Evolutionary conservation across 23 red algal species (phyloP), one percentile per base, ranked within the genome.

Genomic region (Agarophyton chilense): DNA sequence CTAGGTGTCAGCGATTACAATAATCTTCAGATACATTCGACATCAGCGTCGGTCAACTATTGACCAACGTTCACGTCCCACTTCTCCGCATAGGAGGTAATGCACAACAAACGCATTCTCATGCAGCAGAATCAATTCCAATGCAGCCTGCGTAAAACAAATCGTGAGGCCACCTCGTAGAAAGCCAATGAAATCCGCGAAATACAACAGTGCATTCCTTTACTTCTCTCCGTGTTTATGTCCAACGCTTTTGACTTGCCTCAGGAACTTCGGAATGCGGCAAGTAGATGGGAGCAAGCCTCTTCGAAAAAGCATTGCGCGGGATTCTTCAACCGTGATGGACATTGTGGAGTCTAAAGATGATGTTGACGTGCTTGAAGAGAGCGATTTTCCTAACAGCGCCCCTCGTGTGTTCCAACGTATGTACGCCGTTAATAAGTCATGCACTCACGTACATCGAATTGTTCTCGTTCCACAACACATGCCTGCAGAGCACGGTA

Each of bases 351-450:
- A 70, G 2, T 39, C 32, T 3, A 70, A 39, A 10, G 64, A 70
- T 70, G 64, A 70, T 2, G 16, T 2, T 41, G 64, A 70, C 38
- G 38, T 70, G 12, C 4, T 36, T 41, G 34, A 70, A 14, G 64
- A 70, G 19, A 70, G 64, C 38, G 64, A 70, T 6, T 70, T 41
- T 40, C 33, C 64, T 2, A 7, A 70, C 64, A 29, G 36, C 13
- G 64, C 64, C 2, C 17, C 64, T 40, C 64, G 64, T 5, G 64
- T 70, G 64, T 70, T 70, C 38, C 64, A 70, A 42, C 34, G 64
- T 22, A 33, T 33, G 10, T 70, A 70, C 18, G 64, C 64, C n/a
- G n/a, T n/a, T n/a, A n/a, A n/a, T n/a, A n/a, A n/a, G n/a, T n/a
- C n/a, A n/a, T n/a, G n/a, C n/a, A n/a, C n/a, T n/a, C n/a, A n/a